phyloP scores from a whole-genome alignment of 208 protist genomes.

The Acanthamoeba culbertsoni region DNA sequence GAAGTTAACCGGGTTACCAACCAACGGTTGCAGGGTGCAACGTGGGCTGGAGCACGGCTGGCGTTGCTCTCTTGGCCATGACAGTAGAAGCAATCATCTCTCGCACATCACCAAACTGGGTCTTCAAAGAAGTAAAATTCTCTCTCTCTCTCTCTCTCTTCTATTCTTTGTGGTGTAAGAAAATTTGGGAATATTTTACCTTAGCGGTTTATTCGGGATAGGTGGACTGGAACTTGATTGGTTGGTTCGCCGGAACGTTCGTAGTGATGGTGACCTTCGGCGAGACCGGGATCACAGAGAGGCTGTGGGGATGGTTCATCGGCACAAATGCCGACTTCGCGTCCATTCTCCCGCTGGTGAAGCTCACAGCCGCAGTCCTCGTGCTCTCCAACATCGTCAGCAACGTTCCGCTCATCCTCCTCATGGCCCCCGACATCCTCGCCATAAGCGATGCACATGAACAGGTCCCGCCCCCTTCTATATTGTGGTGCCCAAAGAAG shows the following conservation, averaged over 20 bases:
- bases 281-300: neutral
- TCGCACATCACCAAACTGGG: neutral
- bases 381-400: slow-evolving; percentile 24
- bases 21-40: neutral
- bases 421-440: slow-evolving; percentile 24
- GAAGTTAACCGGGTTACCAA: neutral
- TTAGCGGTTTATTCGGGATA: neutral
- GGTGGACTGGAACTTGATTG: slow-evolving; percentile 2
- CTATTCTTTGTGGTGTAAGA: neutral
- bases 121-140: neutral
- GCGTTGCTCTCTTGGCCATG: neutral
- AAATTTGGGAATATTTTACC: neutral
- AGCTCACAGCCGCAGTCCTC: neutral
- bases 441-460: neutral
- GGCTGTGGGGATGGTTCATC: neutral
- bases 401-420: slow-evolving; percentile 23
- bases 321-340: neutral
- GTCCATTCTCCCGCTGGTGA: neutral
- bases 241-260: neutral
- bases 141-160: neutral
- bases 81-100: neutral
- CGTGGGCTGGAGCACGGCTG: neutral
- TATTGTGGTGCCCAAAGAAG: neutral
- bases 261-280: neutral
- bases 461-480: neutral